Conservation (phyloP, 768 basidiomycete species). For the Stropharia rugosoannulata region DNA sequence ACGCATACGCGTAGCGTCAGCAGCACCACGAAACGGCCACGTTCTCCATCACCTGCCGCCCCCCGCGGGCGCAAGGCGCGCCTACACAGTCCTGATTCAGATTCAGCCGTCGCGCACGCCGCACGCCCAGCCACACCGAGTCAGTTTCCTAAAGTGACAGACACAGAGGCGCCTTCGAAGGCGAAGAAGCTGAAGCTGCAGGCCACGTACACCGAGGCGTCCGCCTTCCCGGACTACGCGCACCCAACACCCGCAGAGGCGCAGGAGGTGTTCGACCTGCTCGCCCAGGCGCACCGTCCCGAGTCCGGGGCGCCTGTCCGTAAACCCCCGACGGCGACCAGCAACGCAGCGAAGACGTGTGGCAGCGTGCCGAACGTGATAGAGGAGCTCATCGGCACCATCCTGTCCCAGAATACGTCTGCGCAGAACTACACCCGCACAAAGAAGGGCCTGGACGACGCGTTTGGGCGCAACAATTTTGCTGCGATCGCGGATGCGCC, state of each 20-base stretch:
- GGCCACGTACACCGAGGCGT: constrained; percentile 35
- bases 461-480: constrained; percentile 52
- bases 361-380: constrained; percentile 52
- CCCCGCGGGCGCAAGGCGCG: not conserved
- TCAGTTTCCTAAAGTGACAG: not conserved
- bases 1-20: not conserved
- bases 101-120: not conserved
- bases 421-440: constrained; percentile 48
- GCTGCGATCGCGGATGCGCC: constrained; percentile 45
- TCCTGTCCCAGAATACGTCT: constrained; percentile 63
- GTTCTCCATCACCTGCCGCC: constrained; percentile 10
- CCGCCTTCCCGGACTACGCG: constrained; percentile 46
- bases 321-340: constrained; percentile 18
- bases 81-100: not conserved
- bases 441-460: constrained; percentile 43
- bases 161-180: constrained; percentile 16
- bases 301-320: constrained; percentile 23
- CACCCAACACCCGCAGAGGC: constrained; percentile 46
- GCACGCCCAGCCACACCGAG: constrained; percentile 4
- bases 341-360: constrained; percentile 43
- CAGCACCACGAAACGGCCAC: constrained; percentile 6
- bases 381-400: constrained; percentile 55
- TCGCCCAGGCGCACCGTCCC: constrained; percentile 36
- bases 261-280: constrained; percentile 37
- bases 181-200: constrained; percentile 53